Evolutionary conservation across 345 rosid genomes (phyloP), one percentile per base, ranked within the genome.

Genomic region (Populus deltoides): DNA sequence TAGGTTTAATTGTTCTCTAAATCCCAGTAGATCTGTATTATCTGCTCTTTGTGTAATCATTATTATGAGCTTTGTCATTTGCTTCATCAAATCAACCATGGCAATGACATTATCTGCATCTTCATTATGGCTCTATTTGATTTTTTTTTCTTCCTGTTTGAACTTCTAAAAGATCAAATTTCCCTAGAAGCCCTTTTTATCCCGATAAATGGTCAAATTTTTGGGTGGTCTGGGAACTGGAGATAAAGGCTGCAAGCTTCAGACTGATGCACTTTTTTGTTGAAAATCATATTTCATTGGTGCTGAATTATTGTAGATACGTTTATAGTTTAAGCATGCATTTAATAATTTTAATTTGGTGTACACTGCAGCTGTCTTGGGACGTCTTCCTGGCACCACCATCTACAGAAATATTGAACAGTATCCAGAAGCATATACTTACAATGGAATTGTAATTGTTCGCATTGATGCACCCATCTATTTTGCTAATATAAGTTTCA

Each of bases 371-470:
- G 99, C 99, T 87, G 90, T 93, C 66, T 85, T 93, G 93, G 99
- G 99, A 16, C 94, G 98, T 59, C 98, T 93, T 85, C 99, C 99
- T 65, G 99, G 99, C 78, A 93, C 99, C 81, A 96, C 99, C 49
- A 89, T 96, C 71, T 96, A 96, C 83, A 91, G 99, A 87, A 96
- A 93, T 82, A 49, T 82, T 79, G 87, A 82, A 83, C 99, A 96
- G 83, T 96, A 96, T 87, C 98, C 98, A 31, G 99, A 96, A 83
- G 92, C 97, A 33, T 92, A 96, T 87, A 93, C 93, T 66, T 96
- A 96, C 86, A 86, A 91, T 29, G 97, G 99, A 57, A 92, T 96
- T 74, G 99, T 96, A 78, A 88, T 93, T 65, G 98, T 96, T 73
- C 92, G 99, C 67, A 73, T 92, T 43, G 99, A 96, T 84, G 88